Evolutionary conservation across 148 eudicot species (phyloP), one percentile per base, ranked within the genome.

Genomic region (Vaccinium darrowii): DNA sequence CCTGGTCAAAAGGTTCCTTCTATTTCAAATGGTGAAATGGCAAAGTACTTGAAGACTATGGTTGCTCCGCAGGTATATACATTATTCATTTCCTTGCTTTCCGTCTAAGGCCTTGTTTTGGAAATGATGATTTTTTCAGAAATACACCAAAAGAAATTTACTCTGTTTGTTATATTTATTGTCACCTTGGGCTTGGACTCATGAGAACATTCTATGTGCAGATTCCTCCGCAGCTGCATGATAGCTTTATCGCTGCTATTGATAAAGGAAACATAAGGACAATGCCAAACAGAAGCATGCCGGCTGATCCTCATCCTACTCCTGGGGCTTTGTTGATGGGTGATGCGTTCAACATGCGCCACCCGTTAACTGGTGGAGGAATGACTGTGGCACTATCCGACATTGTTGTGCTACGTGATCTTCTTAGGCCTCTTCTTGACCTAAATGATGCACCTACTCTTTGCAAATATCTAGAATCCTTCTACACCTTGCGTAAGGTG

Each of bases 291-390:
- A 91, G 94, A 88, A 94, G 97, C 94, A 94, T 94, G 97, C 97
- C 95, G 16, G 97, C 97, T 63, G 90, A 88, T 27, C 97, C 97
- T 81, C 95, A 87, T 57, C 97, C 97, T 25, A 94, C 91, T 60
- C 97, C 95, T 1, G 98, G 96, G 79, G 98, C 98, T 36, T 89
- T 95, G 81, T 84, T 95, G 19, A 92, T 95, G 98, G 98, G 98
- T 8, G 98, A 95, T 87, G 98, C 98, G 16, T 95, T 95, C 87
- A 94, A 95, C 90, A 94, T 95, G 98, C 92, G 98, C 16, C 98
- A 95, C 89, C 98, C 98, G 52, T 86, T 95, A 84, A 95, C 98
- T 43, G 96, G 98, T 58, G 98, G 98, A 49, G 98, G 98, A 87
- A 95, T 95, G 96, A 95, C 98, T 16, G 98, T 95, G n/a, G 98